Percentiles rank a stretch among this genome's conserved stretches.
phyloP scores from a whole-genome alignment of 306 rosid genomes.

The Cucumis cinereus region DNA sequence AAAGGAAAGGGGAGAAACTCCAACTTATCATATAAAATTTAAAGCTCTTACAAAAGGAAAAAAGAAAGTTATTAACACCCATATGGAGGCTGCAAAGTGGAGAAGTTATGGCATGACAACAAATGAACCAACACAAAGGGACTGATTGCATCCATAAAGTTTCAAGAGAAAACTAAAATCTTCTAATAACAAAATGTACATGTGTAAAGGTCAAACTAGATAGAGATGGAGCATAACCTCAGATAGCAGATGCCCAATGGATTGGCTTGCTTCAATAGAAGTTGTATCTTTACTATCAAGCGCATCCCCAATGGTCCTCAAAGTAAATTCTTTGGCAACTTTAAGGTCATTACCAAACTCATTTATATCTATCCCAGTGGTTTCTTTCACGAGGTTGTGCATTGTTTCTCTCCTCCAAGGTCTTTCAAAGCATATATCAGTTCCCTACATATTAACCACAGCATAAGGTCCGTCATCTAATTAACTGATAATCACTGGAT shows the following conservation, averaged over 20 bases:
- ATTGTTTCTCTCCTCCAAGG: constrained; percentile 97
- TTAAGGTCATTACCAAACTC: constrained; percentile 56
- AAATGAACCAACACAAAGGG: not conserved
- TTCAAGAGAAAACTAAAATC: not conserved
- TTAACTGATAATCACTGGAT: constrained; percentile 3
- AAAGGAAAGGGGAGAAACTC: not conserved
- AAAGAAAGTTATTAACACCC: not conserved
- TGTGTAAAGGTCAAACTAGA: not conserved
- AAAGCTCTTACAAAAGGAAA: not conserved
- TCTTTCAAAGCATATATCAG: constrained; percentile 65
- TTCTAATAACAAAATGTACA: not conserved
- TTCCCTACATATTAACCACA: constrained; percentile 43
- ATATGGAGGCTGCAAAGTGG: not conserved
- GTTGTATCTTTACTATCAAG: constrained; percentile 64
- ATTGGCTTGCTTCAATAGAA: constrained; percentile 58
- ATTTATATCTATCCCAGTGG: constrained; percentile 52
- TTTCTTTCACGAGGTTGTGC: constrained; percentile 92
- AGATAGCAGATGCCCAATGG: constrained; percentile 70
- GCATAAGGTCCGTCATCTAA: not conserved
- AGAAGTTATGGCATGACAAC: not conserved
- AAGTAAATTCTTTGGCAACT: constrained; percentile 52
- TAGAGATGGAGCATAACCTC: constrained; percentile 49
- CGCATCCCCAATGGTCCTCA: constrained; percentile 33
- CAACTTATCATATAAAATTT: not conserved
- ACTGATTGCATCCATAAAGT: not conserved